Base-by-base conservation (phyloP, 2,329 filamentous ascomycete genomes). In the Aspergillus sp. region DNA sequence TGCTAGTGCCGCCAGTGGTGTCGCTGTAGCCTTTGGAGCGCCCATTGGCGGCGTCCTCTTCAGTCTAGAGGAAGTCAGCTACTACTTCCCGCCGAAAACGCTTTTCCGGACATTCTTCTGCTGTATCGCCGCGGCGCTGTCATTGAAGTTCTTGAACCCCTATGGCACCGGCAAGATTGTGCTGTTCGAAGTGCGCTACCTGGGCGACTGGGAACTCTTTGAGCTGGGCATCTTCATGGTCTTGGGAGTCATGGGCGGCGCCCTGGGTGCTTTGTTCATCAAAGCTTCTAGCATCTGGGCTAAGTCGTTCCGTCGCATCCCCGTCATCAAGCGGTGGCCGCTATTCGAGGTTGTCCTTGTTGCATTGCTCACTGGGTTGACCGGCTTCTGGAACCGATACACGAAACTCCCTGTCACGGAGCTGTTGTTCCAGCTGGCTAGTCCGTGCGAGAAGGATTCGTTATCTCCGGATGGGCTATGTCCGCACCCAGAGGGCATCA, bases 71-170 rank as follows among this genome's bases (percentile, higher is more conserved):
- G 95, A 98, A 83, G 93, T 98, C 64, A 89, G 80, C 68, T 98
- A 98, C 77, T 98, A 98, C 77, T 98, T 98, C 75, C 94, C 95
- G 0, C 92, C 94, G 6, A 98, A 99, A 80, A 98, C 94, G 0
- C 85, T 99, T 8, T 99, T 99, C 81, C 85, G 95, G 57, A 98
- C 95, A 0, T 99, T 99, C 77, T 98, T 98, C 79, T 98, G 94
- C 81, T 98, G 94, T 77, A 98, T 98, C 69, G 89, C 82, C 34
- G 93, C 95, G 1, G 93, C 95, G 0, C 79, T 99, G 38, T 94
- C 93, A 1, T 82, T 99, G 68, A 97, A 97, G 72, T 97, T 97
- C 68, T 82, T 98, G 43, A 96, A 99, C 70, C 95, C 95, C 0
- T 99, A 98, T 70, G 94, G 94, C 31, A 98, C 93, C 0, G 89